Base-by-base conservation (phyloP, 805 yeast species). In the Yarrowia deformans region DNA sequence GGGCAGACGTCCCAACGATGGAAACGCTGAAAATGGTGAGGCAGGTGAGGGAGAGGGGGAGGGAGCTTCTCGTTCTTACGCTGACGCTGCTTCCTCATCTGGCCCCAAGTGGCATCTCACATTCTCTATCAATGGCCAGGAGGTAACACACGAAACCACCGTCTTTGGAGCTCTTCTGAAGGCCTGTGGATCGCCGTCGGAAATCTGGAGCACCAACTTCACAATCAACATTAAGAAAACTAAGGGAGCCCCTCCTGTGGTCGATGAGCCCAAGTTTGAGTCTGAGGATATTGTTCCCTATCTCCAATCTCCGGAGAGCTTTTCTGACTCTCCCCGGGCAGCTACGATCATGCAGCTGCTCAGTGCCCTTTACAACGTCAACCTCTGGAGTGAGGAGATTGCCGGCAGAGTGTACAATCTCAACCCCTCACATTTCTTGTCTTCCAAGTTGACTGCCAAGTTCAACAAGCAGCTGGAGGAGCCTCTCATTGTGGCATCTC, bases 391-490 rank as follows among this genome's bases (percentile, higher is more conserved):
- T 32, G 60, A 58, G 6, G 75, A 74, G 32, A 56, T 73, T 40
- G 58, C 71, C 19, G 69, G 72, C 29, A 67, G 50, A 19, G 69
- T 48, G 12, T 39, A 16, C 10, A 70, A 73, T 0, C 71, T 71
- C 16, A 64, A 75, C 7, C 43, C 50, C 13, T 32, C 49, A 43
- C 73, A 71, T 13, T 93, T 92, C 74, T 79, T 88, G 73, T 93
- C 91, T 75, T 87, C 91, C 78, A 93, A 93, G 74, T 77, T 94
- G 19, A 88, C 97, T 8, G 96, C 96, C 0, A 94, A 93, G 76
- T 80, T 95, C 68, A 89, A 90, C 69, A 81, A 96, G 61, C 98
- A 93, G 77, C 78, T 94, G 52, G 97, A 93, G 73, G 98, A 94
- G 72, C 95, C 97, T 0, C 80, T 93, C 68, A 83, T 93, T 18